These are phyloP conservation scores for Ceratocystis cubensis DNA, from an alignment of 2,329 filamentous ascomycete species.

Conservation along the genomic window DNA sequence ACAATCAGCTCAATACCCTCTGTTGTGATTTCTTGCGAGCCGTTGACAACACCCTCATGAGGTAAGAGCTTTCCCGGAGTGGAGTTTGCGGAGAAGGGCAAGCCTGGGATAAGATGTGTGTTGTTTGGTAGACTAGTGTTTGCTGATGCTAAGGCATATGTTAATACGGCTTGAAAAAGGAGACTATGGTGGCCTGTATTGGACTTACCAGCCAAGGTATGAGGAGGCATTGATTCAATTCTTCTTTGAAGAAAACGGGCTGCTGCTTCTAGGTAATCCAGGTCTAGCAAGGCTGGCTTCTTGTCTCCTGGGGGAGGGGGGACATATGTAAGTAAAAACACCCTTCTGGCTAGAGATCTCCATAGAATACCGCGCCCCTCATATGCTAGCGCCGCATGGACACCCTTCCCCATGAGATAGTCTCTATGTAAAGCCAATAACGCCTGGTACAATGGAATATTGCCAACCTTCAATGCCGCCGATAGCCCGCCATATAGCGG, in stretches of 20 bases:
- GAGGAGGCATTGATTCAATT: conserved; percentile 36
- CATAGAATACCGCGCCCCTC: conserved; percentile 72
- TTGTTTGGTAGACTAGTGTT: conserved; percentile 17
- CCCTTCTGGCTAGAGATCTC: conserved; percentile 66
- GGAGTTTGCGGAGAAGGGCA: conserved; percentile 18
- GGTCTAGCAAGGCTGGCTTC: conserved; percentile 61
- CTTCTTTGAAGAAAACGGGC: conserved; percentile 53
- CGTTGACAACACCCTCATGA: conserved; percentile 50
- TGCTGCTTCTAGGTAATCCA: conserved; percentile 53
- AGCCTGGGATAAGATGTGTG: conserved; percentile 13
- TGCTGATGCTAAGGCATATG: conserved; percentile 11
- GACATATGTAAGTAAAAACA: conserved; percentile 68
- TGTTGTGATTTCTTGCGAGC: conserved; percentile 46
- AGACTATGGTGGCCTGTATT: neutral
- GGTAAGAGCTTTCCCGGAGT: conserved; percentile 37
- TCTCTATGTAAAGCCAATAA: conserved; percentile 51
- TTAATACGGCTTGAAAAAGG: conserved; percentile 2
- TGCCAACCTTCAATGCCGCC: conserved; percentile 56
- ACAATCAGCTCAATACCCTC: conserved; percentile 66
- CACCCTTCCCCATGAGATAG: conserved; percentile 65
- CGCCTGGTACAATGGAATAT: conserved; percentile 60
- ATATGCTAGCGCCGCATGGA: conserved; percentile 63
- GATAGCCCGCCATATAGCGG: conserved; percentile 63
- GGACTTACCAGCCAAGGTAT: conserved; percentile 17
- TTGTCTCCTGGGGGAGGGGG: conserved; percentile 43